Base-by-base conservation (phyloP, 225 moss, liverwort and hornwort species). In the Bryoerythrophyllum caledonicum region DNA sequence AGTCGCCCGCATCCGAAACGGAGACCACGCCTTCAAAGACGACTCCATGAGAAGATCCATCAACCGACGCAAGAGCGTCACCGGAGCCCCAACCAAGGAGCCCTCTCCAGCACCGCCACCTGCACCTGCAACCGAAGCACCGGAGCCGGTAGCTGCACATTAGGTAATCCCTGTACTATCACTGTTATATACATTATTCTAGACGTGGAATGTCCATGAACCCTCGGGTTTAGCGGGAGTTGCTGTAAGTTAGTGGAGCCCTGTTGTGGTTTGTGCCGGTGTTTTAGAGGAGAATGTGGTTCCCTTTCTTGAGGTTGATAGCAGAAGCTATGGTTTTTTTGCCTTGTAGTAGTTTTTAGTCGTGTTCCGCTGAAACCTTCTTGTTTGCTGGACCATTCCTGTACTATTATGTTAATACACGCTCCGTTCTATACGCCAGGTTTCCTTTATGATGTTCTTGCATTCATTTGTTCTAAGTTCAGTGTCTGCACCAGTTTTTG, bases 11-110 rank as follows among this genome's bases (percentile, higher is more conserved):
- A 28, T 60, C 20, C 80, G 84, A 10, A 81, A 79, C 64, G 92
- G 90, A 3, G 86, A 86, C 11, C 85, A 73, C 2, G 72, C 65
- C 15, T 76, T 84, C 26, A 96, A 91, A 63, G 95, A 95, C 20
- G 92, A 91, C 10, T 10, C 73, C 0, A 76, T 79, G 46, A 75
- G 83, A 44, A 91, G 87, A 52, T 79, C 91, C 0, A 73, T 79
- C 0, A 90, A 90, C 71, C 54, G 93, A 69, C 87, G 82, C 34
- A 82, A 54, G 82, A 74, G 74, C 46, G 2, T 1, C 6, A 15
- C 72, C 0, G 78, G 72, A 0, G 76, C 53, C 34, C 69, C 78
- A 56, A 0, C 19, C 4, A 74, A 82, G 32, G 90, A 92, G n/a
- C 15, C 55, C 74, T 26, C 60, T 11, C 20, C 37, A 0, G 65